Percentiles rank a stretch among this genome's conserved stretches.
Conservation (phyloP, 768 basidiomycete genomes). For the Phaeolepiota aurea region DNA sequence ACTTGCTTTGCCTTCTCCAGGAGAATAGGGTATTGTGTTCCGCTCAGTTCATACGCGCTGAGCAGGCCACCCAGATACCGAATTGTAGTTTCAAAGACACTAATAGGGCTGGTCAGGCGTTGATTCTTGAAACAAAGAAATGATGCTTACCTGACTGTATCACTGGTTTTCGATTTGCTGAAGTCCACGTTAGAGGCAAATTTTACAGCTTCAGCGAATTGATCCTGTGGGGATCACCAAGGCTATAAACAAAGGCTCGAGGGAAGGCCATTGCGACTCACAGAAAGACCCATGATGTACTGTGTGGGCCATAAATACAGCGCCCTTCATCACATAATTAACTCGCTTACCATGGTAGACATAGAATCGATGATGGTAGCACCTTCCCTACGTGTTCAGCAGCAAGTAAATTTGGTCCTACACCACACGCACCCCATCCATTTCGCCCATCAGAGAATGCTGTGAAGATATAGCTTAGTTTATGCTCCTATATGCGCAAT, state of each 20-base stretch:
- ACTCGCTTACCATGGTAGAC: slow-evolving; percentile 43
- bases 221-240: slow-evolving; percentile 22
- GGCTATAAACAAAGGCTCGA: slow-evolving; percentile 1
- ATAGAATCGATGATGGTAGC: slow-evolving; percentile 58
- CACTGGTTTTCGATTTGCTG: slow-evolving; percentile 31
- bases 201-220: slow-evolving; percentile 47
- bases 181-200: slow-evolving; percentile 49
- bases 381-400: too few species aligned
- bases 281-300: slow-evolving; percentile 51
- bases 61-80: slow-evolving; percentile 63
- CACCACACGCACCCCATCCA: slow-evolving; percentile 29
- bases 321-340: too few species aligned
- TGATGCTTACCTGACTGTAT: slow-evolving; percentile 28
- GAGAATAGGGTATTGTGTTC: slow-evolving; percentile 36
- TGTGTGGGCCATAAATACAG: too few species aligned
- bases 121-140: too few species aligned
- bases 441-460: slow-evolving; percentile 29
- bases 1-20: slow-evolving; percentile 56
- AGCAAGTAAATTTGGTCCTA: slow-evolving; percentile 8
- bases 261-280: slow-evolving; percentile 16
- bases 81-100: slow-evolving; percentile 73
- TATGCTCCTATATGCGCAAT: slow-evolving; percentile 6
- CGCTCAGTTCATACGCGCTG: slow-evolving; percentile 63
- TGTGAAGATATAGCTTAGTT: slow-evolving; percentile 6
- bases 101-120: too few species aligned